These are phyloP conservation scores for Crithidia acanthocephali DNA, from an alignment of 208 protist species.

Conservation along the genomic window DNA sequence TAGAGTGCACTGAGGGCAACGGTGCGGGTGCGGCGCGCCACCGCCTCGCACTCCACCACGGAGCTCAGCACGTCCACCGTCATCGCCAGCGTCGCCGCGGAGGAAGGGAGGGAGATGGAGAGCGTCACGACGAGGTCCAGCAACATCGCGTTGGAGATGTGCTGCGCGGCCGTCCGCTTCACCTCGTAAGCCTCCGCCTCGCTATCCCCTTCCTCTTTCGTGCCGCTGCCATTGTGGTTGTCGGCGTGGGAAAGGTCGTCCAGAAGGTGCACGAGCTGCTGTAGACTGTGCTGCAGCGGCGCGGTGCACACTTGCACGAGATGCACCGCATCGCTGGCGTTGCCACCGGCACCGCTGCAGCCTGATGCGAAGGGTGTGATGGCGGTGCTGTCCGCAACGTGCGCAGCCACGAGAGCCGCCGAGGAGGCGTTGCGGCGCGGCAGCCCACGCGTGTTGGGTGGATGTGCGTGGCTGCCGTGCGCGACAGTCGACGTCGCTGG, in stretches of 20 bases:
- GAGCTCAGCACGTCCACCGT: slow-evolving; percentile 51
- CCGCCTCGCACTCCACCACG: slow-evolving; percentile 59
- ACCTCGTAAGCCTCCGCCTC: slow-evolving; percentile 38
- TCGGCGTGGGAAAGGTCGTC: slow-evolving; percentile 19
- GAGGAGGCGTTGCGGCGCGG: slow-evolving; percentile 9
- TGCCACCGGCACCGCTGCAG: no score
- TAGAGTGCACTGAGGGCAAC: slow-evolving; percentile 55
- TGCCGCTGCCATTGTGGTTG: not conserved
- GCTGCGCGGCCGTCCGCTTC: slow-evolving; percentile 49
- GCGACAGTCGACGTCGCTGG: not conserved
- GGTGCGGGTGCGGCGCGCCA: slow-evolving; percentile 45
- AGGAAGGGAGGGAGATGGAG: slow-evolving; percentile 43
- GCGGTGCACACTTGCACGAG: slow-evolving; percentile 29
- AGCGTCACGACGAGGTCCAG: slow-evolving; percentile 59
- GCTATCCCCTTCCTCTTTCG: not conserved
- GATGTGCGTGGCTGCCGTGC: not conserved
- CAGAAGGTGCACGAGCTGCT: slow-evolving; percentile 43
- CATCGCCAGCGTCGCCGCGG: slow-evolving; percentile 38
- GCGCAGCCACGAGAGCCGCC: not conserved
- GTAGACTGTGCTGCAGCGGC: slow-evolving; percentile 36
- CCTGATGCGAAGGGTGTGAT: not conserved
- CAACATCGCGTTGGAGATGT: slow-evolving; percentile 63
- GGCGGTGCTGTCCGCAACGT: not conserved
- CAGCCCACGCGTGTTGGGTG: not conserved
- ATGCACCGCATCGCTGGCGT: not conserved